Base-by-base conservation (phyloP, 2,329 filamentous ascomycete species). In the Colletotrichum chrysophilum region DNA sequence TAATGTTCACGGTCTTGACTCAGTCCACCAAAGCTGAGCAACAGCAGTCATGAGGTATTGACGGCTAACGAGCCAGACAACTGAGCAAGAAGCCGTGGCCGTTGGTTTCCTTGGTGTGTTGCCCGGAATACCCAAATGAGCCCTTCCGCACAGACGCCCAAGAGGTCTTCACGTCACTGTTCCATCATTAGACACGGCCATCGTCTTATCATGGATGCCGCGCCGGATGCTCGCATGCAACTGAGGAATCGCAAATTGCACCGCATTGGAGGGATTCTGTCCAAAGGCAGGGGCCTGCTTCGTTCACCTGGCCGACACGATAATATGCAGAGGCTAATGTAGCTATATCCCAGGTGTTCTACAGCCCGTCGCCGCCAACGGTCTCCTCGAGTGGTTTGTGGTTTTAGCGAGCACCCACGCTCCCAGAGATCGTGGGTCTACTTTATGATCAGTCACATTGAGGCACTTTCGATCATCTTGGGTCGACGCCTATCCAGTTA, bases 401-500 rank as follows among this genome's bases (percentile, higher is more conserved):
- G 28, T 30, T 52, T 56, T 60, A 48, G n/a, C 67, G 36, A 36
- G 64, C 66, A 43, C 66, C 24, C 56, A 56, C 28, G 36, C n/a
- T 24, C 36, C 60, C 26, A 28, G 26, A 55, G 60, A 70, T 66
- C 67, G 48, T 36, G 48, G 58, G 48, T 61, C 58, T 74, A 10
- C 61, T 43, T 60, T 65, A 38, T 70, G 71, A 74, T 68, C 36
- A 14, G 60, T 74, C 71, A 71, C 36, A 71, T 60, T 70, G 66
- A 74, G 56, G 71, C 60, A 65, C 71, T 65, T 58, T 70, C 66
- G 43, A 74, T 34, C 14, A 58, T 74, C 30, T 66, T 28, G 64
- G 65, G 34, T 28, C 62, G 38, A 55, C 26, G 21, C 18, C 26
- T 43, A 48, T 30, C 58, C 67, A 61, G 26, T 34, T 74, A 10